phyloP scores from a whole-genome alignment of 768 basidiomycete genomes.

The Kwoniella botswanensis region DNA sequence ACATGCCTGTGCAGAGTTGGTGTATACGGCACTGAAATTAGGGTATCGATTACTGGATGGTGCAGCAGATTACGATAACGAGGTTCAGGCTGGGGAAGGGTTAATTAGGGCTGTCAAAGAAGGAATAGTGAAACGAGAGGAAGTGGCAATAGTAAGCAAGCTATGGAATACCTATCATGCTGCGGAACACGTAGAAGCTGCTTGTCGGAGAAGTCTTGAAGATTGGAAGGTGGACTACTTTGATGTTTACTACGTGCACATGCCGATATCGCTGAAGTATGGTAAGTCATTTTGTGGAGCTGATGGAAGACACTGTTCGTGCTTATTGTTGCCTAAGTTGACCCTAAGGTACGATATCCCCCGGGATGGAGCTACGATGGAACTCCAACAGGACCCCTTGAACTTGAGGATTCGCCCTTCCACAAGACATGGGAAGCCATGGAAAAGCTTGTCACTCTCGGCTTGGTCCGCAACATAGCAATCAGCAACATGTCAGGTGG shows the following conservation, averaged over 20 bases:
- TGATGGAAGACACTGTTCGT: not conserved
- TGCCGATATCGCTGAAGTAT: constrained; percentile 80
- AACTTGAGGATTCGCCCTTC: constrained; percentile 63
- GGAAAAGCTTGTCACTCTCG: constrained; percentile 76
- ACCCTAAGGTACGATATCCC: constrained; percentile 70
- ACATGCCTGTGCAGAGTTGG: constrained; percentile 62
- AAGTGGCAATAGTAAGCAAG: constrained; percentile 87
- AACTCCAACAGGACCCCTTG: constrained; percentile 63
- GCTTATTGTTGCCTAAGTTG: constrained; percentile 60
- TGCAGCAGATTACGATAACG: constrained; percentile 86
- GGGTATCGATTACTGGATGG: constrained; percentile 76
- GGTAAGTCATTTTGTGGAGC: constrained; percentile 6
- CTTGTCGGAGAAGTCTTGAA: constrained; percentile 69
- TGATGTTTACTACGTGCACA: constrained; percentile 67
- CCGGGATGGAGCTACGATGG: constrained; percentile 79
- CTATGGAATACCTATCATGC: constrained; percentile 91
- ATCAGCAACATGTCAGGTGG: constrained; percentile 78
- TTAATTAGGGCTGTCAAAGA: constrained; percentile 38
- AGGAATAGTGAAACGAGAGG: constrained; percentile 83
- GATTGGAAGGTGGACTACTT: constrained; percentile 79
- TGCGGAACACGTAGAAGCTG: constrained; percentile 68
- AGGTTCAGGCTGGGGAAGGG: constrained; percentile 67
- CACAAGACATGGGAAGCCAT: constrained; percentile 79
- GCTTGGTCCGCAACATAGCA: constrained; percentile 77
- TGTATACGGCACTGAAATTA: constrained; percentile 81